Conservation (phyloP, 805 yeast genomes). For the Scheffersomyces spartinae region DNA sequence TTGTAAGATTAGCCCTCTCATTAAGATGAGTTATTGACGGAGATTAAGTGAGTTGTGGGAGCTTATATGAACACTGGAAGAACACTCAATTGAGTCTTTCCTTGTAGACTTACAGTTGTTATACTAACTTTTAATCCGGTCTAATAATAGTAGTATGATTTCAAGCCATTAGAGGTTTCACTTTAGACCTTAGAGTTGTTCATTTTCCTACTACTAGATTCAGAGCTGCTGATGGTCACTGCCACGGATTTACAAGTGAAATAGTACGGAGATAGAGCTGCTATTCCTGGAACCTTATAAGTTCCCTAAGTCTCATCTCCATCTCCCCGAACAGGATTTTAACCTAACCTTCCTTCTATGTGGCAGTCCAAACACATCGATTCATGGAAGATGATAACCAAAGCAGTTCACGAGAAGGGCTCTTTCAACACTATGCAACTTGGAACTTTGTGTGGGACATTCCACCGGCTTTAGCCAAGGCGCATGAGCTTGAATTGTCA, state of each 20-base stretch:
- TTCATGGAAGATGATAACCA: constrained; percentile 38
- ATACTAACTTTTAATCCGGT: too few species aligned
- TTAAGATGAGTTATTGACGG: too few species aligned
- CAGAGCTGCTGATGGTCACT: constrained; percentile 10
- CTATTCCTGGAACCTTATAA: constrained; percentile 17
- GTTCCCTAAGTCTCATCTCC: constrained; percentile 22
- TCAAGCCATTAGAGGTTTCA: constrained; percentile 32
- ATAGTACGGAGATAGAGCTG: constrained; percentile 20
- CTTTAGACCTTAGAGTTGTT: constrained; percentile 14
- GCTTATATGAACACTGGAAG: too few species aligned
- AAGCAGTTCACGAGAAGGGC: constrained; percentile 32
- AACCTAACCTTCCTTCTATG: constrained; percentile 38
- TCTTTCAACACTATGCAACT: constrained; percentile 37
- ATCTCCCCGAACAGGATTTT: constrained; percentile 28
- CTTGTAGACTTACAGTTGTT: too few species aligned
- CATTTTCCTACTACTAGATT: constrained; percentile 17
- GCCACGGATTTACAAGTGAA: constrained; percentile 18
- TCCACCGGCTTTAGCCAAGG: constrained; percentile 20
- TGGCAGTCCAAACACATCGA: constrained; percentile 35
- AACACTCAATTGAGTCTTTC: too few species aligned
- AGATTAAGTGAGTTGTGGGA: too few species aligned
- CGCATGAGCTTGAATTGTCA: constrained; percentile 22
- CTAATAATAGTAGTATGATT: too few species aligned
- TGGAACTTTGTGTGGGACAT: constrained; percentile 41
- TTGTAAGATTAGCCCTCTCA: too few species aligned